Evolutionary conservation across 306 rosid genomes (phyloP).

Genomic region (Pyrus bretschneideri): DNA sequence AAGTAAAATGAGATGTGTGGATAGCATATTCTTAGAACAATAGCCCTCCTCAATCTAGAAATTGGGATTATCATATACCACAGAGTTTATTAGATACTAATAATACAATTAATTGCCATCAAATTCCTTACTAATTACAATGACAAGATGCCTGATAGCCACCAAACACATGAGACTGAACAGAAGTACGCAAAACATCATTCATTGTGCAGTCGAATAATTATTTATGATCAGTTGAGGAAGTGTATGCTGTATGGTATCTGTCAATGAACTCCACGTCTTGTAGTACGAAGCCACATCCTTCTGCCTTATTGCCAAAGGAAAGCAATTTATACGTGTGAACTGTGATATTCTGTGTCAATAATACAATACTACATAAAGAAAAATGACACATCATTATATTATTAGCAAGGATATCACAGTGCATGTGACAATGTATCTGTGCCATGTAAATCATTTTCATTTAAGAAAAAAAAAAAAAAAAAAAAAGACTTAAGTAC

Average conservation of each 20-base stretch:
- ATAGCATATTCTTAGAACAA: too few relatives aligned
- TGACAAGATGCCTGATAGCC: not conserved
- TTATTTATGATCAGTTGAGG: too few relatives aligned
- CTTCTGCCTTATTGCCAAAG: not conserved
- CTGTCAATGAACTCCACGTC: not conserved
- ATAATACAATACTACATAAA: too few relatives aligned
- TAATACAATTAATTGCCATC: not conserved
- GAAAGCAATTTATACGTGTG: too few relatives aligned
- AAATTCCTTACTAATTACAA: not conserved
- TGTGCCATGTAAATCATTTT: not conserved
- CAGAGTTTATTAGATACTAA: too few relatives aligned
- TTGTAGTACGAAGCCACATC: constrained; percentile 1
- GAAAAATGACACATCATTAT: too few relatives aligned
- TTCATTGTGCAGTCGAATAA: not conserved
- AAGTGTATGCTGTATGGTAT: not conserved
- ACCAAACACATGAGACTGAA: not conserved
- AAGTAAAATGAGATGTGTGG: too few relatives aligned
- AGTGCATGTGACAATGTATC: too few relatives aligned
- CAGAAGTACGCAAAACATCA: not conserved
- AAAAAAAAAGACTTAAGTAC: not conserved
- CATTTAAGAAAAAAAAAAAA: not conserved
- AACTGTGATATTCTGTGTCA: too few relatives aligned
- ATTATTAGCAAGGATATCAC: too few relatives aligned
- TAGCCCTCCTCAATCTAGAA: not conserved
- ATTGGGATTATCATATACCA: not conserved